These are phyloP conservation scores for Daldinia caldariorum DNA, from an alignment of 495 filamentous ascomycete species.

Conservation along the genomic window DNA sequence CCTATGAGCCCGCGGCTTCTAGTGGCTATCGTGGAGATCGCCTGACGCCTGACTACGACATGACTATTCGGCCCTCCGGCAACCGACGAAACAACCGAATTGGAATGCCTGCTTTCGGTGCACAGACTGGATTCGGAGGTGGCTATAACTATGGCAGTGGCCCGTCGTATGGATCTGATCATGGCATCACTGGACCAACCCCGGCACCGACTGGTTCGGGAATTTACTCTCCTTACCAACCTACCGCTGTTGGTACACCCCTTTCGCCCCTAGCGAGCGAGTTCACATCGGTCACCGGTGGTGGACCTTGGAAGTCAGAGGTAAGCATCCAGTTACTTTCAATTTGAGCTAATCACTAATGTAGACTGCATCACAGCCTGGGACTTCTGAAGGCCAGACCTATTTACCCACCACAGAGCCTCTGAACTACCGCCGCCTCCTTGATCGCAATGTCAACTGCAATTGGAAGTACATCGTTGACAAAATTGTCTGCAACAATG, in stretches of 20 bases:
- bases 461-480: slow-evolving; percentile 99
- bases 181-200: slow-evolving; percentile 44
- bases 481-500: slow-evolving; percentile 99
- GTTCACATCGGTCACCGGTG: slow-evolving; percentile 65
- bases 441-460: slow-evolving; percentile 95
- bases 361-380: slow-evolving; percentile 45
- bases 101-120: slow-evolving; percentile 33
- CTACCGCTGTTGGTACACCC: slow-evolving; percentile 77
- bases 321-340: slow-evolving; percentile 47
- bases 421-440: slow-evolving; percentile 94
- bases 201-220: slow-evolving; percentile 54
- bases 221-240: slow-evolving; percentile 70
- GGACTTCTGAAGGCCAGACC: slow-evolving; percentile 70
- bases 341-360: slow-evolving; percentile 19
- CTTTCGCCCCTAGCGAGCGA: slow-evolving; percentile 87
- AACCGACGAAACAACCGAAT: slow-evolving; percentile 55
- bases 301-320: slow-evolving; percentile 62
- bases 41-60: slow-evolving; percentile 57
- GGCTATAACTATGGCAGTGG: slow-evolving; percentile 37
- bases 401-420: slow-evolving; percentile 90
- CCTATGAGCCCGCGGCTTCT: slow-evolving; percentile 46
- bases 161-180: slow-evolving; percentile 53
- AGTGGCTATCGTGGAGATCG: slow-evolving; percentile 57
- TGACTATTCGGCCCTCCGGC: slow-evolving; percentile 48
- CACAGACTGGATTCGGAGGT: slow-evolving; percentile 28